Base-by-base conservation (phyloP, 1,139 yeast genomes). In the Kluyveromyces sp. region DNA sequence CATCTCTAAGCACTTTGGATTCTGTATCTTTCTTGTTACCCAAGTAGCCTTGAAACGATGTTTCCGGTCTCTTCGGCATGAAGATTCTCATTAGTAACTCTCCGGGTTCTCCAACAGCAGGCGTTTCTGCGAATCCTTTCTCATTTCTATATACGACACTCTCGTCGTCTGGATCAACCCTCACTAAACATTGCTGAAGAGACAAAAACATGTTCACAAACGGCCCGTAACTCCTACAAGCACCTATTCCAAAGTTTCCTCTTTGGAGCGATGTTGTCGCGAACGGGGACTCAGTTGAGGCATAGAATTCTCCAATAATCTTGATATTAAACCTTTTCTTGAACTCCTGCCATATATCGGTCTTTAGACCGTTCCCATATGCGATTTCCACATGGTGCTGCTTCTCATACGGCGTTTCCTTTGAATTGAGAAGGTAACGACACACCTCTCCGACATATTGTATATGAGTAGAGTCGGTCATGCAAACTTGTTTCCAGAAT, bases 401-500 rank as follows among this genome's bases (percentile, higher is more conserved):
- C 33, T 68, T 65, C 59, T 89, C 96, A 60, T 85, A 89, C 13
- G 72, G 70, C 25, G 66, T 80, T 7, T 65, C 65, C 37, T 83
- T 80, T 1, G 92, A 73, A 52, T 82, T 79, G 49, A 85, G 66
- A 49, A 89, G 71, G 61, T 88, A 92, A 45, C 98, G 77, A 63
- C 97, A 87, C 35, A 88, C 89, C 65, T 92, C 98, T 19, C 98
- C 98, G 13, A 92, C 97, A 55, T 89, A 89, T 66, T 89, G 96
- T 45, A 87, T 75, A 51, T 85, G 86, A 7, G 95, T 84, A 3
- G 96, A 85, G 1, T 72, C 66, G 22, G 80, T 65, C 34, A 85
- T 60, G 54, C 73, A 80, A 4, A 85, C 94, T 63, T 89, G 96
- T 19, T 92, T 83, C 97, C 98, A 89, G 63, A 86, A 88, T 2